These are phyloP conservation scores for Colletotrichum sp. DNA, from an alignment of 2,329 filamentous ascomycete genomes.

Conservation along the genomic window DNA sequence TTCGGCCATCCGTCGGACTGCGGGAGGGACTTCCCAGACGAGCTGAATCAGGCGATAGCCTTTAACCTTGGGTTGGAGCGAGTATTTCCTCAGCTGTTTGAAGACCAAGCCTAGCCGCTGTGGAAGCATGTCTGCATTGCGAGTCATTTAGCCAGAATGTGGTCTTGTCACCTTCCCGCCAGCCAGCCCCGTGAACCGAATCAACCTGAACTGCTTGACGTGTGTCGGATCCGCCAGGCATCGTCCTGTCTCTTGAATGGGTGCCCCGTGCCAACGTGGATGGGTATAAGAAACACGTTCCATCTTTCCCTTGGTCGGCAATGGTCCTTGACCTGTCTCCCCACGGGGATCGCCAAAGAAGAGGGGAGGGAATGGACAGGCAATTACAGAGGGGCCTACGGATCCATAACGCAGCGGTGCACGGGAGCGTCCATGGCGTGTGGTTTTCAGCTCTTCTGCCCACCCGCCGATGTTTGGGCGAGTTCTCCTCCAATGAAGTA, in stretches of 20 bases:
- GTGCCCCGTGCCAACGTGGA: neutral
- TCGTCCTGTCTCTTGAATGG: neutral
- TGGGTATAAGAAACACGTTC: neutral
- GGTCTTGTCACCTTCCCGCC: neutral
- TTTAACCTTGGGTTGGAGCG: neutral
- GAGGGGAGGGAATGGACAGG: neutral
- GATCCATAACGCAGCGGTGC: neutral
- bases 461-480: neutral
- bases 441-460: neutral
- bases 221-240: neutral
- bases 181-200: neutral
- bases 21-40: neutral
- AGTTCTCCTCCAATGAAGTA: neutral
- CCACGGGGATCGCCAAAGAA: neutral
- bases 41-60: neutral
- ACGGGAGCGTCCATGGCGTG: neutral
- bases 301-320: neutral
- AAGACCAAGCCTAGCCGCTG: neutral
- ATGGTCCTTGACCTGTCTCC: neutral
- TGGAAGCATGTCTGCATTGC: neutral
- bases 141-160: constrained; percentile 3
- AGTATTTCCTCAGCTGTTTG: neutral
- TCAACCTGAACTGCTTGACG: neutral
- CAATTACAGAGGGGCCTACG: neutral
- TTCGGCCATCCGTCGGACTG: neutral